phyloP scores from a whole-genome alignment of 129 eudicot species.

The Solidago caesia region DNA sequence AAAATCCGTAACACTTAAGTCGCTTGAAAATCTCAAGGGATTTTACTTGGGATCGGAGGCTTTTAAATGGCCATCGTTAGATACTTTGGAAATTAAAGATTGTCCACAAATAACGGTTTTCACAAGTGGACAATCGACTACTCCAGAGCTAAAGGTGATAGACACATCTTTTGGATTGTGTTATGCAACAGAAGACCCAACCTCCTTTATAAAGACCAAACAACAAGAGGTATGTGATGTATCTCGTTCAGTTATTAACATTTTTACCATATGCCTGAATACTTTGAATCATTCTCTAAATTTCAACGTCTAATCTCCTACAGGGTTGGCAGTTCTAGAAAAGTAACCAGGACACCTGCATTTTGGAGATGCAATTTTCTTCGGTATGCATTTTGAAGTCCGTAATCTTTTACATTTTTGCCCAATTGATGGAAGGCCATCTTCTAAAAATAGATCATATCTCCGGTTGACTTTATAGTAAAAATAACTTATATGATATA shows the following conservation, averaged over 20 bases:
- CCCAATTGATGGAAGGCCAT: too few species aligned
- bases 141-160: neutral
- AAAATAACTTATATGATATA: too few species aligned
- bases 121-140: neutral
- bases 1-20: neutral
- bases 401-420: too few species aligned
- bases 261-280: too few species aligned
- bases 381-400: too few species aligned
- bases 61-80: slow-evolving; percentile 12
- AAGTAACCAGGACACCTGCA: neutral
- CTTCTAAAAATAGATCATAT: too few species aligned
- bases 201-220: neutral
- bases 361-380: too few species aligned
- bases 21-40: neutral
- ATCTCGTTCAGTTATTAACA: neutral
- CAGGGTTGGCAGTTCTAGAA: neutral
- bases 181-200: slow-evolving; percentile 10
- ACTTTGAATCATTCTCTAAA: neutral
- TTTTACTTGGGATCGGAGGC: neutral
- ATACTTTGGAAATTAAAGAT: neutral
- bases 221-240: neutral
- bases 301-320: neutral
- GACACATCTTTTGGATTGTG: slow-evolving; percentile 13
- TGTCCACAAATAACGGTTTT: slow-evolving; percentile 13
- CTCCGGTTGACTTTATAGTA: too few species aligned